Base-by-base conservation (phyloP, 208 protist species). In the Trypanosoma lewisi region DNA sequence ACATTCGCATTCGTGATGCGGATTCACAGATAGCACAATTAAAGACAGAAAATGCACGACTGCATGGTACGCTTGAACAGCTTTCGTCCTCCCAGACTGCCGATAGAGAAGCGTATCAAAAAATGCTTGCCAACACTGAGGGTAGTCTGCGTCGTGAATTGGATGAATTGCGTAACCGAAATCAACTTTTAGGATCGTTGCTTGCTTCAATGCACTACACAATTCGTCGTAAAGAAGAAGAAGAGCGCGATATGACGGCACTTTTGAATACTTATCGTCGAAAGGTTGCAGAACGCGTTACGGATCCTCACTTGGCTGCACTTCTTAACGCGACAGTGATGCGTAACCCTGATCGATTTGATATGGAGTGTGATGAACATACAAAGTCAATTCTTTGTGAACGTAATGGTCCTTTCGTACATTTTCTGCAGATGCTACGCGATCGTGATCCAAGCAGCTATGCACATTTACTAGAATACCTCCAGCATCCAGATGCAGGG, bases 121-220 rank as follows among this genome's bases (percentile, higher is more conserved):
- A 62, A 12, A 55, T 71, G 53, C 16, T 76, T 11, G 59, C 54
- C 63, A 70, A 60, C 56, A 69, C 64, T 0, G 45, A 72, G 17
- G 37, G 25, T 25, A 36, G 27, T 21, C 4, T 77, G n/a, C 25
- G 14, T 19, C 34, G 70, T 4, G 79, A 89, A 42, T 25, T 88
- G 16, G 75, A 87, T 48, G 66, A 87, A 45, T 50, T 78, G 37
- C 53, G 63, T 19, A 58, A 52, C 23, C 48, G 86, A 53, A 81
- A 78, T 65, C 54, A 58, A 23, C 37, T 88, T 6, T 53, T 93
- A 58, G 82, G 74, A 57, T 60, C 78, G 30, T 67, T 80, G 27
- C 21, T 93, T 1, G 73, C 71, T 11, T 89, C 87, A 9, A 88
- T 89, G 76, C 81, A 88, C 71, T 93, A 89, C 73, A 93, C 83